Conservation (phyloP, 2,329 filamentous ascomycete genomes). For the Microcyclosporella mali region DNA sequence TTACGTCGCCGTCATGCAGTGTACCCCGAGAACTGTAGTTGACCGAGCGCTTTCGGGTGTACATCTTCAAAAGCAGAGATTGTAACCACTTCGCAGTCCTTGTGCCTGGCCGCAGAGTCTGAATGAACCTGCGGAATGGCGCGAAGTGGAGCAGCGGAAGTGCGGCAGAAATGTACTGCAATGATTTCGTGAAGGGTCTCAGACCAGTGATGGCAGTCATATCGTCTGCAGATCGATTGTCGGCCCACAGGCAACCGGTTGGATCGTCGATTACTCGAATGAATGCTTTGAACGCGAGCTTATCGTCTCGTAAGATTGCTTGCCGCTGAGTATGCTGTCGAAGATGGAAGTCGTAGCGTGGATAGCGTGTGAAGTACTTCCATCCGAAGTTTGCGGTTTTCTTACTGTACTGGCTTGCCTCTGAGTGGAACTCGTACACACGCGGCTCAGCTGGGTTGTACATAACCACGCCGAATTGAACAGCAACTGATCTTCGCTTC, state of each 20-base stretch:
- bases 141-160: conserved; percentile 54
- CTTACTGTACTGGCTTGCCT: conserved; percentile 54
- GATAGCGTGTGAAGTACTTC: conserved; percentile 53
- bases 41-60: conserved; percentile 17
- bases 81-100: conserved; percentile 16
- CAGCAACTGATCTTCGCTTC: conserved; percentile 45
- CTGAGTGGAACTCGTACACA: conserved; percentile 50
- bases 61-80: conserved; percentile 25
- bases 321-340: conserved; percentile 54
- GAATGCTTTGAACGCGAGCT: conserved; percentile 56
- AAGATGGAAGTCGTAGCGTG: conserved; percentile 52
- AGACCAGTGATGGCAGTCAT: conserved; percentile 53
- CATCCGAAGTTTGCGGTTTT: conserved; percentile 58
- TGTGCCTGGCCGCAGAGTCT: conserved; percentile 32
- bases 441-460: conserved; percentile 60
- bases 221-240: conserved; percentile 9
- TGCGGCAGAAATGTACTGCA: conserved; percentile 44
- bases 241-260: conserved; percentile 55
- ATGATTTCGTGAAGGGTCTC: conserved; percentile 37
- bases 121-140: conserved; percentile 54
- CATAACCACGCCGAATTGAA: conserved; percentile 55
- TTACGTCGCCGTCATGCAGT: conserved; percentile 16
- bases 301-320: conserved; percentile 55
- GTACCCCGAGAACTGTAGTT: conserved; percentile 11
- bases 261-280: conserved; percentile 56